Percentiles rank a stretch among this genome's conserved stretches.
Conservation (phyloP, 768 basidiomycete genomes). For the Serendipita vermifera region DNA sequence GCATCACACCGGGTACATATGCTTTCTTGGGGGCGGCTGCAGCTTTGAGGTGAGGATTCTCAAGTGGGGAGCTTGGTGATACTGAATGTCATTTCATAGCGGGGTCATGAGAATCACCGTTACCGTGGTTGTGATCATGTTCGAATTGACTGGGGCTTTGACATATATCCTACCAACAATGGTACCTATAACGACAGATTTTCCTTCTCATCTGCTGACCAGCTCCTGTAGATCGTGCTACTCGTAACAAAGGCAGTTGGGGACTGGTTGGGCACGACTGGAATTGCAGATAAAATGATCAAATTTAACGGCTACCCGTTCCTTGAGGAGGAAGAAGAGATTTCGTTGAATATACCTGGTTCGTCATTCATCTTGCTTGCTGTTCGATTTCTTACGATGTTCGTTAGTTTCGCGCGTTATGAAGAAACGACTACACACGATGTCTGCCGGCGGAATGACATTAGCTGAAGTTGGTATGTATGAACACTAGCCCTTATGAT, state of each 20-base stretch:
- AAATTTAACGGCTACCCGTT: slow-evolving; percentile 95
- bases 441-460: slow-evolving; percentile 62
- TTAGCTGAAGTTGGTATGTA: slow-evolving; percentile 66
- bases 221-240: slow-evolving; percentile 66
- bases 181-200: slow-evolving; percentile 37
- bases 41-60: slow-evolving; percentile 56
- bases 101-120: slow-evolving; percentile 97
- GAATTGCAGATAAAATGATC: slow-evolving; percentile 96
- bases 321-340: slow-evolving; percentile 55
- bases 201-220: background rate
- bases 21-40: slow-evolving; percentile 96
- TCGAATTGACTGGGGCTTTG: slow-evolving; percentile 91
- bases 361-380: slow-evolving; percentile 19
- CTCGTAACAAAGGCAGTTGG: slow-evolving; percentile 95
- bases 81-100: slow-evolving; percentile 28
- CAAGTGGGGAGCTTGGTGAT: background rate
- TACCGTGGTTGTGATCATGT: slow-evolving; percentile 98
- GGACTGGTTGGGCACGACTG: slow-evolving; percentile 82
- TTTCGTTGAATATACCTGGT: slow-evolving; percentile 87
- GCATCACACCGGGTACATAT: slow-evolving; percentile 97
- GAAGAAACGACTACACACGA: slow-evolving; percentile 61
- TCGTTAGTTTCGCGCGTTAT: slow-evolving; percentile 74
- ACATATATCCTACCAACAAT: slow-evolving; percentile 97
- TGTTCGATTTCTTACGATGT: background rate
- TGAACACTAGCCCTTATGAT: too few species aligned